These are phyloP conservation scores for Sonneratia caseolaris DNA, from an alignment of 345 rosid genomes.

Conservation along the genomic window DNA sequence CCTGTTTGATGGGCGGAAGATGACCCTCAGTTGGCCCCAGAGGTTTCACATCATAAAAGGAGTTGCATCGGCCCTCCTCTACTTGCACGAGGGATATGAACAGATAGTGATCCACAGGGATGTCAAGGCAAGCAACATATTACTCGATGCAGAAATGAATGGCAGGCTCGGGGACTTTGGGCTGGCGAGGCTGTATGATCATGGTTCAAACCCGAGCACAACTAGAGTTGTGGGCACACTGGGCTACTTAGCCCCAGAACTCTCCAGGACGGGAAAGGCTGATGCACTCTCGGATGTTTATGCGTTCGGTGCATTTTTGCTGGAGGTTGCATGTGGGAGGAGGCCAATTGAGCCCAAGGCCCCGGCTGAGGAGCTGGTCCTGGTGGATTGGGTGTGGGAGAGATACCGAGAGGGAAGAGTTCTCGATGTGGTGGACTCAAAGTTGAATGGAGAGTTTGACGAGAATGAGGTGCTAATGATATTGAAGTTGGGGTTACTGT, in stretches of 20 bases:
- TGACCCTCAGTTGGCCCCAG: constrained; percentile 60
- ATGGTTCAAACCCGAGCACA: constrained; percentile 69
- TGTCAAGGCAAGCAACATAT: constrained; percentile 76
- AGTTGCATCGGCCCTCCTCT: constrained; percentile 70
- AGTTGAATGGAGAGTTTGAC: constrained; percentile 31
- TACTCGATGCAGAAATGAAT: constrained; percentile 63
- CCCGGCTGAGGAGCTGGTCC: constrained; percentile 60
- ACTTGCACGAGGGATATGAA: constrained; percentile 85
- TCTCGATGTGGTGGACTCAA: constrained; percentile 45
- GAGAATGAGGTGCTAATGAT: constrained; percentile 41
- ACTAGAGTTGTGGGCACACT: constrained; percentile 85
- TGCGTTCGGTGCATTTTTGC: constrained; percentile 84
- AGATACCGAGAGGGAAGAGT: constrained; percentile 36
- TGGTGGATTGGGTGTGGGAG: constrained; percentile 83
- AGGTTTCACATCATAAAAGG: constrained; percentile 61
- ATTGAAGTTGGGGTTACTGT: constrained; percentile 61
- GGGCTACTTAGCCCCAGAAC: constrained; percentile 89
- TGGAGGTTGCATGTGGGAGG: constrained; percentile 73
- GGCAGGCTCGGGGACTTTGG: constrained; percentile 91
- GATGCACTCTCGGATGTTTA: constrained; percentile 64
- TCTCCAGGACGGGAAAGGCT: constrained; percentile 73
- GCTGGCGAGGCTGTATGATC: constrained; percentile 72
- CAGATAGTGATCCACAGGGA: constrained; percentile 85
- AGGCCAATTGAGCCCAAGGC: constrained; percentile 74
- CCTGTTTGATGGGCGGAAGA: constrained; percentile 47